Evolutionary conservation across 176 grass and related monocot species (phyloP), one percentile per base, ranked within the genome.

Genomic region (Phragmites australis): DNA sequence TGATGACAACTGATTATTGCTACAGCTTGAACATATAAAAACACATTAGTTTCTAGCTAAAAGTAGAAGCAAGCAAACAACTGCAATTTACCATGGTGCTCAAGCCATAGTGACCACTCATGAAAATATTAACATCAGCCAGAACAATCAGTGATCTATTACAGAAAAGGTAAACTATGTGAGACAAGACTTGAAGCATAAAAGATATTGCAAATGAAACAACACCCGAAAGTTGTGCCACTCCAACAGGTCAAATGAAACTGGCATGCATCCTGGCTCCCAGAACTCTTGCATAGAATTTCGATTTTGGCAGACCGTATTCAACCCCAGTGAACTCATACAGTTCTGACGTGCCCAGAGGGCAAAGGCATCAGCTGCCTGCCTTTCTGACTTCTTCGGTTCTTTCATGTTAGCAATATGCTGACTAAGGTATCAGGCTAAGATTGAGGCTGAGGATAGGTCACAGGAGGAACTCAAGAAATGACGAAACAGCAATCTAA

Each of bases 41-140:
- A 62, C n/a, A 81, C 31, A 27, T 30, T 72, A 14, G 8, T 44
- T 74, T 73, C 30, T 83, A 88, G 42, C 30, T 15, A 83, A 58
- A 67, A 51, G 43, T 37, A 88, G 16, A 42, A 4, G 22, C 46
- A 67, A 79, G 25, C 0, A 30, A 88, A 78, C n/a, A 77, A 82
- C 34, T 2, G n/a, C 21, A 60, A 77, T 25, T 40, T 66, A 73
- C 41, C 41, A 2, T 73, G 42, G 15, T 48, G 17, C 37, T 51
- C 19, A 25, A 57, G 42, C 39, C 27, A 75, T 43, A 76, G 50
- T 46, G 21, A 56, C n/a, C 10, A 2, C 22, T 78, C 50, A 57
- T 32, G 13, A 66, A 73, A 49, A 79, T 66, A 66, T 58, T 73
- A 66, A 12, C 48, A 72, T 42, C 47, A 67, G 50, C 32, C 41